Conservation (phyloP, 768 basidiomycete genomes). For the Daedaleopsis sinensis region DNA sequence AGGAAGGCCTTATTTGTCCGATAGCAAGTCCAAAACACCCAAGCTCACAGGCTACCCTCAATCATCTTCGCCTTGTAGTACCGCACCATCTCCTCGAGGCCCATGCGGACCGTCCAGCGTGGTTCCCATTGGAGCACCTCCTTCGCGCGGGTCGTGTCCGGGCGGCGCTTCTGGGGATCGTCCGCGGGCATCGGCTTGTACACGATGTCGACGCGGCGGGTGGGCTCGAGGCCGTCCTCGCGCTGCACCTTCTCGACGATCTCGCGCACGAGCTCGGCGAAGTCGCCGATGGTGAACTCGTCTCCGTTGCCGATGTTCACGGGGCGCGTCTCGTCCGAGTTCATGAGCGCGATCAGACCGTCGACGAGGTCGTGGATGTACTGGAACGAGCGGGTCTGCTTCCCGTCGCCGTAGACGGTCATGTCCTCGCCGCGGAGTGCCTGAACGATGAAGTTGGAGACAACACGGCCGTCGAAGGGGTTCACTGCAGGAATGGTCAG, state of each 20-base stretch:
- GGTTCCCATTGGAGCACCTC: slow-evolving; percentile 87
- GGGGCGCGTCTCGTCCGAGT: slow-evolving; percentile 88
- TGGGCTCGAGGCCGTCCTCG: slow-evolving; percentile 65
- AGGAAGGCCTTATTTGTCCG: neutral
- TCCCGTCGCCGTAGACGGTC: slow-evolving; percentile 95
- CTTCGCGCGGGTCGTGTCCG: slow-evolving; percentile 92
- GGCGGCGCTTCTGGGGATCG: slow-evolving; percentile 92
- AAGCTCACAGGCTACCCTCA: slow-evolving; percentile 70
- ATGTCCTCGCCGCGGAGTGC: slow-evolving; percentile 96
- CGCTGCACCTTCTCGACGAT: slow-evolving; percentile 92
- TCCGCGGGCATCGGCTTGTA: slow-evolving; percentile 86
- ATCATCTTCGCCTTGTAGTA: slow-evolving; percentile 92
- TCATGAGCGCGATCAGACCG: slow-evolving; percentile 93
- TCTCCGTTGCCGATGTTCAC: slow-evolving; percentile 96
- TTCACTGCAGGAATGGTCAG: slow-evolving; percentile 64
- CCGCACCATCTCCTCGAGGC: slow-evolving; percentile 91
- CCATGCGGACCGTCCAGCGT: slow-evolving; percentile 90
- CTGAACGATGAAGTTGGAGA: slow-evolving; percentile 98
- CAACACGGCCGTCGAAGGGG: slow-evolving; percentile 94
- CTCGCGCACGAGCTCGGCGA: slow-evolving; percentile 90
- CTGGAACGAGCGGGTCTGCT: slow-evolving; percentile 94
- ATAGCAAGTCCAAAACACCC: neutral
- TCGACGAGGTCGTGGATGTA: slow-evolving; percentile 98
- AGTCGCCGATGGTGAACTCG: slow-evolving; percentile 95
- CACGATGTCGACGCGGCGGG: slow-evolving; percentile 64